Percentiles rank a stretch among this genome's conserved stretches.
phyloP scores from a whole-genome alignment of 2,329 filamentous ascomycete species.

The Nothopassalora personata region DNA sequence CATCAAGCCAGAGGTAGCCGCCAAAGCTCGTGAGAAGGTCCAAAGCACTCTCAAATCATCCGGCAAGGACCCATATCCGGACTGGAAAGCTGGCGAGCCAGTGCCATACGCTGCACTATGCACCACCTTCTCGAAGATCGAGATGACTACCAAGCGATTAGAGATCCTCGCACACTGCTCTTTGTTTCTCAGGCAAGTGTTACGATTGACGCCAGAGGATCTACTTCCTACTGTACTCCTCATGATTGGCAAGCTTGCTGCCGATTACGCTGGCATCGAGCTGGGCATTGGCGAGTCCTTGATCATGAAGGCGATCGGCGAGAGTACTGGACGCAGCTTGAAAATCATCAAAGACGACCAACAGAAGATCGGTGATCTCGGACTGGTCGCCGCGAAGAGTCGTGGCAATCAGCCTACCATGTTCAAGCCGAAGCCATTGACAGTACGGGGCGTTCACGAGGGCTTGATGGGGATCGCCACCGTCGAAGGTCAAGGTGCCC shows the following conservation, averaged over 20 bases:
- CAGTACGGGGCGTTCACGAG: conserved; percentile 78
- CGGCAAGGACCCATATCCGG: conserved; percentile 78
- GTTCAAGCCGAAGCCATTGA: conserved; percentile 94
- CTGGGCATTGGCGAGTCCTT: conserved; percentile 96
- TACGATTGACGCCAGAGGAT: conserved; percentile 82
- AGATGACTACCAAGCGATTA: conserved; percentile 88
- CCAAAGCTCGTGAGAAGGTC: conserved; percentile 73
- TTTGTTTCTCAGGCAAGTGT: conserved; percentile 86
- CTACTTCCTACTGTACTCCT: conserved; percentile 82
- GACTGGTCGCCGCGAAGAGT: conserved; percentile 91
- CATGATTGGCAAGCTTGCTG: conserved; percentile 97
- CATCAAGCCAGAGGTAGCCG: conserved; percentile 64
- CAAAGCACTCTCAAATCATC: conserved; percentile 68
- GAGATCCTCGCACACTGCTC: conserved; percentile 86
- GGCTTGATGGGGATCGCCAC: conserved; percentile 85
- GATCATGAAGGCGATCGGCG: conserved; percentile 98
- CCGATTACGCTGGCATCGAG: conserved; percentile 93
- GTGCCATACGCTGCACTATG: conserved; percentile 94
- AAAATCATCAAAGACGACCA: conserved; percentile 92
- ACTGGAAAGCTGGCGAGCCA: conserved; percentile 84
- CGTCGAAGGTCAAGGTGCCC: conserved; percentile 76
- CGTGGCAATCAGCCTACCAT: conserved; percentile 92
- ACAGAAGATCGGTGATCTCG: conserved; percentile 91
- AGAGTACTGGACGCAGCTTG: conserved; percentile 82
- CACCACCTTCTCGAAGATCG: conserved; percentile 87